Evolutionary conservation across 192 early-diverging fungal genomes (phyloP).

Genomic region (Geosiphon pyriformis): DNA sequence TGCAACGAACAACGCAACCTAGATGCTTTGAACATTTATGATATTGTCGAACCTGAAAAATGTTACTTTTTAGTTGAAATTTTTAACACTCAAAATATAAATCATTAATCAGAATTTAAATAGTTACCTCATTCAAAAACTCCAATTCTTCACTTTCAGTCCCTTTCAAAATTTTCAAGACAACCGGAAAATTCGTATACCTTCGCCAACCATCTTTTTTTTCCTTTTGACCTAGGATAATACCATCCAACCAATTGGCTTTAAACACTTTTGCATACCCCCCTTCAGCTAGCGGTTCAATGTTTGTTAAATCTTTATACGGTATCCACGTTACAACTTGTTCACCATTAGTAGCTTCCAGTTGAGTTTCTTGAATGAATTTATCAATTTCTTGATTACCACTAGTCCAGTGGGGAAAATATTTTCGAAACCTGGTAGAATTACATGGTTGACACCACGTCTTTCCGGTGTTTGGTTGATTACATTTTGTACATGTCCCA

Average conservation of each 20-base stretch:
- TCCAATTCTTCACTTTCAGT: not conserved
- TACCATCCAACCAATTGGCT: constrained; percentile 9
- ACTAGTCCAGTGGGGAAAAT: constrained; percentile 11
- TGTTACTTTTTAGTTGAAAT: not conserved
- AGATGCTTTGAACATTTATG: too few species aligned
- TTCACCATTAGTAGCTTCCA: not conserved
- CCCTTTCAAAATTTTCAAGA: not conserved
- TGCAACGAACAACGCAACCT: not conserved
- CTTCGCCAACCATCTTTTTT: not conserved
- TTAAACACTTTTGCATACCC: not conserved
- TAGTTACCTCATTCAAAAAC: not conserved
- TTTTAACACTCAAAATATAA: too few species aligned
- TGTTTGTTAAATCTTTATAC: not conserved
- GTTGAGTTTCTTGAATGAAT: constrained; percentile 9
- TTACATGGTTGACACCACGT: constrained; percentile 13
- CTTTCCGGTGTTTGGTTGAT: not conserved
- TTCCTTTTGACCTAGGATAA: not conserved
- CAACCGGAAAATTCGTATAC: not conserved
- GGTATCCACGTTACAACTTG: constrained; percentile 1
- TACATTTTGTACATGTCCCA: constrained; percentile 4
- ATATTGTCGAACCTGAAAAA: too few species aligned
- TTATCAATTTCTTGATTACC: constrained; percentile 3
- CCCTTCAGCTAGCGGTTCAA: not conserved
- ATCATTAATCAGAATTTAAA: not conserved
- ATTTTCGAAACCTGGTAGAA: not conserved